Percentiles rank a stretch among this genome's conserved stretches.
Conservation (phyloP, 2,329 filamentous ascomycete species). For the Colletotrichum endophyticum region DNA sequence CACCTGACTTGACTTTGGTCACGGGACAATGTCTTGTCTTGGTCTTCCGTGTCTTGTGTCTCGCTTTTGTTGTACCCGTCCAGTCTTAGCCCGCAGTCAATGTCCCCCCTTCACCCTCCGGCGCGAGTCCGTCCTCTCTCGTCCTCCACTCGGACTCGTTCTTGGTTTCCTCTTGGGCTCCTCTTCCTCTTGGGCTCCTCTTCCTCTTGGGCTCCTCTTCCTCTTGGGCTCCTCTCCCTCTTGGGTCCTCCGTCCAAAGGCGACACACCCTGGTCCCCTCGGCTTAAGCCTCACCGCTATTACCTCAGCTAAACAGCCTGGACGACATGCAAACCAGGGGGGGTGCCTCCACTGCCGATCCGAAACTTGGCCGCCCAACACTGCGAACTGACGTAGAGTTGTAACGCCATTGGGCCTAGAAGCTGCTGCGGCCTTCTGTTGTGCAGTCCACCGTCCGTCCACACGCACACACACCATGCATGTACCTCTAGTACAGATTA, state of each 20-base stretch:
- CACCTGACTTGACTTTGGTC: not conserved
- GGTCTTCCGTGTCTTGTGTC: not conserved
- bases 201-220: not conserved
- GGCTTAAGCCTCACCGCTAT: slow-evolving; percentile 4
- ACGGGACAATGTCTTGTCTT: not conserved
- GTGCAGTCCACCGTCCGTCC: not conserved
- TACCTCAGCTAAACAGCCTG: slow-evolving; percentile 2
- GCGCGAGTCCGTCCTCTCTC: not conserved
- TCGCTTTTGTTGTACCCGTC: not conserved
- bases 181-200: not conserved
- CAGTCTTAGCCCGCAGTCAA: not conserved
- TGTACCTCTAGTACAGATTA: not conserved
- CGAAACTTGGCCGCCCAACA: slow-evolving; percentile 2
- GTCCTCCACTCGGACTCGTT: not conserved
- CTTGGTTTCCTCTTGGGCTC: not conserved
- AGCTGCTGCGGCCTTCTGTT: not conserved
- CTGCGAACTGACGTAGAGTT: not conserved
- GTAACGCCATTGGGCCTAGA: slow-evolving; percentile 10
- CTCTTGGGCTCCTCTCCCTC: not conserved
- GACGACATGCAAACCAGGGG: not conserved
- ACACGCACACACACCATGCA: not conserved
- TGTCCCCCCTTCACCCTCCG: not conserved
- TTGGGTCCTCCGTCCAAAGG: not conserved
- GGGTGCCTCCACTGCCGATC: not conserved
- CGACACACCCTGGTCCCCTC: not conserved